phyloP scores from a whole-genome alignment of 345 rosid genomes.

The Salix exigua region DNA sequence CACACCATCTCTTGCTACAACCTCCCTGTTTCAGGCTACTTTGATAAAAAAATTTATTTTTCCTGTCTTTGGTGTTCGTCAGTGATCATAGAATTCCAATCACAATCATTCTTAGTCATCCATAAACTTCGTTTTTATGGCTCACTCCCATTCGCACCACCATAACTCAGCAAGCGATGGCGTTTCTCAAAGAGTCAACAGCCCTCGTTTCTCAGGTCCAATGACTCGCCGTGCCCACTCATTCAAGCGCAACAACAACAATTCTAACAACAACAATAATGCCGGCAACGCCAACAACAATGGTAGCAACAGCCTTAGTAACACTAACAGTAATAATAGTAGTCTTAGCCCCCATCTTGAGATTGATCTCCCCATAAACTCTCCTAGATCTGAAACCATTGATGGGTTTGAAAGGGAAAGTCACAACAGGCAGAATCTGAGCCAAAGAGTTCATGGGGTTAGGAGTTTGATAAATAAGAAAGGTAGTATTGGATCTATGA shows the following conservation, averaged over 20 bases:
- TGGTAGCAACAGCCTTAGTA: background rate
- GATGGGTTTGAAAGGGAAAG: conserved; percentile 44
- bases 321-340: background rate
- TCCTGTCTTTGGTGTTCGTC: background rate
- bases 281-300: conserved; percentile 1
- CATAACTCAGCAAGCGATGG: conserved; percentile 52
- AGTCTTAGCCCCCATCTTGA: conserved; percentile 50
- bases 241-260: conserved; percentile 60
- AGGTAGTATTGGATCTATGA: conserved; percentile 49
- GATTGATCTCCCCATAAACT: conserved; percentile 63
- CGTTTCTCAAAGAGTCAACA: conserved; percentile 65
- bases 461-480: conserved; percentile 44
- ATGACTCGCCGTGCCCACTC: conserved; percentile 90
- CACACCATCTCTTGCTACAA: no score
- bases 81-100: no score
- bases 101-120: no score
- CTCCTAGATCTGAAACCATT: conserved; percentile 72
- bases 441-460: conserved; percentile 45
- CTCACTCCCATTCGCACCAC: conserved; percentile 40
- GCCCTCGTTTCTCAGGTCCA: conserved; percentile 84
- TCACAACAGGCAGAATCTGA: conserved; percentile 26
- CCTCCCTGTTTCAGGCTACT: no score
- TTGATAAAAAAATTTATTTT: no score
- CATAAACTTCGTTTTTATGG: conserved; percentile 30
- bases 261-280: conserved; percentile 3